Evolutionary conservation across 441 rosid genomes (phyloP), one percentile per base, ranked within the genome.

Genomic region (Adansonia grandidieri): DNA sequence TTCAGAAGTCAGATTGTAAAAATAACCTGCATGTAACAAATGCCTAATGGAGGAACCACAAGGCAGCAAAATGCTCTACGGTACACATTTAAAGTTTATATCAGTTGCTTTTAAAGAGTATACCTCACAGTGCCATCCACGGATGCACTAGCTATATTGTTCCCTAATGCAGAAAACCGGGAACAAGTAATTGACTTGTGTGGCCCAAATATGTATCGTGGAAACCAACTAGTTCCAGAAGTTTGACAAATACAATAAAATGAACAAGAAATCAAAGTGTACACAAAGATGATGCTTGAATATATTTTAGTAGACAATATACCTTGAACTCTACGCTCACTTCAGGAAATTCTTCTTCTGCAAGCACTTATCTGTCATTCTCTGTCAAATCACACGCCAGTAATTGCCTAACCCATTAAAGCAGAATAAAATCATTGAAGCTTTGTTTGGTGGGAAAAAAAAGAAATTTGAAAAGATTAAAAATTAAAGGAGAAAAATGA

Each of bases 101-200:
- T 81, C 68, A 73, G 62, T 20, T 22, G 60, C 73, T 71, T 65
- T 45, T 58, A 51, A 6, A 60, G 28, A 10, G 81, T 47, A 44
- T 85, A 87, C 95, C 95, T 89, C 86, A 91, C 95, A 40, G 95
- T 91, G 78, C 95, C 95, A 83, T 91, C 93, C 73, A 79, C 83
- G 61, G 95, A 91, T 71, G 95, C 93, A 82, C 93, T 91, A 73
- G 93, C 92, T 79, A 91, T 89, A 77, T 91, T 89, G 87, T 86
- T 85, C 73, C 95, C 95, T 71, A 93, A 87, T 66, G 92, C 93
- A 82, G 95, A 91, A 88, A 89, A 89, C 63, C 90, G 89, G 79
- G 90, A 91, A 42, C 91, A 76, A 57, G 91, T 87, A 78, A 91
- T 89, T 69, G 89, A 80, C 91, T 91, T 19, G 95, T 88, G 82